These are phyloP conservation scores for Colletotrichum tabaci DNA, from an alignment of 2,329 filamentous ascomycete species.

Conservation along the genomic window DNA sequence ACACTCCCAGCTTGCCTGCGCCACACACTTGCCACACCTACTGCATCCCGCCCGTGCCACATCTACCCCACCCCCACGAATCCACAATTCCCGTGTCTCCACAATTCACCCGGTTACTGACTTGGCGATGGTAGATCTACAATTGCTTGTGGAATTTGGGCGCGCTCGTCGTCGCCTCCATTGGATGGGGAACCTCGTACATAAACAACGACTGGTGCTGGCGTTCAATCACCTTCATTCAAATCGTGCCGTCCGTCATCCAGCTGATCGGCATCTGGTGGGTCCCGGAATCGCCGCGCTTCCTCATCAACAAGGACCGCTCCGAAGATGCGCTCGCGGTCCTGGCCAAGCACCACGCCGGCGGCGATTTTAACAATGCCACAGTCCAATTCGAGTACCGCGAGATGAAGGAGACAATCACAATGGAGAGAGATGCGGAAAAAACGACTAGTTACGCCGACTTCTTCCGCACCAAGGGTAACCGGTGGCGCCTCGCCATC, in stretches of 20 bases:
- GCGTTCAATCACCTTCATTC: conserved; percentile 76
- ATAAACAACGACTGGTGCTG: conserved; percentile 76
- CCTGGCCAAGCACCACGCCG: conserved; percentile 75
- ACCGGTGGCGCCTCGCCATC: conserved; percentile 75
- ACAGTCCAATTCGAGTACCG: conserved; percentile 77
- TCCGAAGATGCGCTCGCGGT: conserved; percentile 73
- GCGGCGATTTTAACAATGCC: conserved; percentile 70
- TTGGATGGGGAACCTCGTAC: conserved; percentile 74
- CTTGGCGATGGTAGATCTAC: conserved; percentile 59
- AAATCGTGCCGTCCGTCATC: conserved; percentile 72
- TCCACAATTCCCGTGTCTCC: too few species aligned
- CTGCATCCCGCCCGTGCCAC: too few species aligned
- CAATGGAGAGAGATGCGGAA: conserved; percentile 66
- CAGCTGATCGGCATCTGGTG: conserved; percentile 77
- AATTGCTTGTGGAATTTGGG: conserved; percentile 79
- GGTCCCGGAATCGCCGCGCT: conserved; percentile 78
- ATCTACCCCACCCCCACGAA: too few species aligned
- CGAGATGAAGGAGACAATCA: conserved; percentile 76
- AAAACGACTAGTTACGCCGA: conserved; percentile 70
- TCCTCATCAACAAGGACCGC: conserved; percentile 74
- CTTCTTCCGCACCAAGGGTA: conserved; percentile 74
- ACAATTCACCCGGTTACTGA: neutral
- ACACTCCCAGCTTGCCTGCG: too few species aligned
- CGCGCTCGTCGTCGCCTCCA: conserved; percentile 69
- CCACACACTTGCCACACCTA: too few species aligned